phyloP scores from a whole-genome alignment of 352 stramenopile genomes.

The Globisporangium nunn region DNA sequence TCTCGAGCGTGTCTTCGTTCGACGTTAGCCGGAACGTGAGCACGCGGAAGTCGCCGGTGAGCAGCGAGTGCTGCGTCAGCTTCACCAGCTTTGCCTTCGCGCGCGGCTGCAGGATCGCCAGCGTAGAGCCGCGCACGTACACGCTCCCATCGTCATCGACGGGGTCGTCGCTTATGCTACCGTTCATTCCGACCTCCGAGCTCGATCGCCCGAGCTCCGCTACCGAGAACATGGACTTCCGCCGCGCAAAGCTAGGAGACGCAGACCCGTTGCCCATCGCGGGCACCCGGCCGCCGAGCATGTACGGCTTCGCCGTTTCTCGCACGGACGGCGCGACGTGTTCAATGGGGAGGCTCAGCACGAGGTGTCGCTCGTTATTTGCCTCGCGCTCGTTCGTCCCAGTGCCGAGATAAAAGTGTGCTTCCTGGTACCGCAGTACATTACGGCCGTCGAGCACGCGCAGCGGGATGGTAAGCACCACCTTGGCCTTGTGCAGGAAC shows the following conservation, averaged over 20 bases:
- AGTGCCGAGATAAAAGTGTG: constrained; percentile 45
- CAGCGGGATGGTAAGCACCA: constrained; percentile 37
- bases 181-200: constrained; percentile 19
- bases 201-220: constrained; percentile 25
- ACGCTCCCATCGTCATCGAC: constrained; percentile 36
- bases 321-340: constrained; percentile 20
- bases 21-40: constrained; percentile 51
- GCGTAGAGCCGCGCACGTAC: constrained; percentile 32
- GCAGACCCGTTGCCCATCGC: constrained; percentile 81
- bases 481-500: constrained; percentile 33
- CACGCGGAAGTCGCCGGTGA: constrained; percentile 62
- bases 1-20: constrained; percentile 63
- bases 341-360: constrained; percentile 57
- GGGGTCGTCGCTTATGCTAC: constrained; percentile 8
- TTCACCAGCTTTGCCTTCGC: constrained; percentile 56
- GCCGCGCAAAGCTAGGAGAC: constrained; percentile 75
- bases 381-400: constrained; percentile 17
- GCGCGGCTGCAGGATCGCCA: constrained; percentile 64
- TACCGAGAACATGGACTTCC: constrained; percentile 71
- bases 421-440: constrained; percentile 54
- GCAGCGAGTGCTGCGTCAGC: constrained; percentile 41
- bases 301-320: constrained; percentile 34
- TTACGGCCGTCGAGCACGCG: constrained; percentile 45
- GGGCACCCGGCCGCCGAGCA: constrained; percentile 56
- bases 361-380: constrained; percentile 27